These are phyloP conservation scores for Gracilaria vermiculophylla DNA, from an alignment of 23 red algal genomes.

Conservation along the genomic window DNA sequence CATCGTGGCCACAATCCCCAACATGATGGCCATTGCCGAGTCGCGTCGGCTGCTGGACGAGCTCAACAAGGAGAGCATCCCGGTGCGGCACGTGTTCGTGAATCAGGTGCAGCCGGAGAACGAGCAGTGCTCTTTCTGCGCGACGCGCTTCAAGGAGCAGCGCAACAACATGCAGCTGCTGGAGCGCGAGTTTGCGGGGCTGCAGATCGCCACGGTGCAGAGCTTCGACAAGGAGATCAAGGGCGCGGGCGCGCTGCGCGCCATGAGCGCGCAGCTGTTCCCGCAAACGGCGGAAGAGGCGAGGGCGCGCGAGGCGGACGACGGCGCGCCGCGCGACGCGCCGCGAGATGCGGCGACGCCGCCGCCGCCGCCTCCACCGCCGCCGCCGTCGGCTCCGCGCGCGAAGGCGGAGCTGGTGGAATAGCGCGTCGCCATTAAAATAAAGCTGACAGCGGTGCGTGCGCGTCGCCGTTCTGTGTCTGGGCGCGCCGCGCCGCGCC, in stretches of 20 bases:
- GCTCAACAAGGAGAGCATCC: conserved; percentile 76
- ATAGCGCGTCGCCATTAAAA: neutral
- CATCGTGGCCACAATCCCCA: conserved; percentile 97
- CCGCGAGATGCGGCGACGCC: neutral
- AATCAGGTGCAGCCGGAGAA: conserved; percentile 93
- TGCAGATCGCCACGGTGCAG: conserved; percentile 78
- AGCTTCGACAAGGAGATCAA: conserved; percentile 92
- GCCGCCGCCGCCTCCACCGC: neutral
- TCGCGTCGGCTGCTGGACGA: conserved; percentile 83
- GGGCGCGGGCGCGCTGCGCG: conserved; percentile 70
- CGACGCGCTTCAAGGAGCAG: conserved; percentile 83
- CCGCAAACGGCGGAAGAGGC: neutral
- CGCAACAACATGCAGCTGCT: conserved; percentile 71
- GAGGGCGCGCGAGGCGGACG: too few species aligned
- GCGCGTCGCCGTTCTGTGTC: neutral
- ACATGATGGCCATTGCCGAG: conserved; percentile 98
- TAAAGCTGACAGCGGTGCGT: neutral
- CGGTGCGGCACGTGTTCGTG: conserved; percentile 92
- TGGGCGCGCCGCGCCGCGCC: neutral
- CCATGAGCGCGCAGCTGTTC: conserved; percentile 84
- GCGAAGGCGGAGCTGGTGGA: conserved; percentile 3
- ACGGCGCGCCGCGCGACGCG: too few species aligned
- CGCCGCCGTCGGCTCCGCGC: neutral
- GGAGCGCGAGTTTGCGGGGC: conserved; percentile 58
- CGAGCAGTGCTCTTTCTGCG: conserved; percentile 87